Evolutionary conservation across 495 filamentous ascomycete species (phyloP), one percentile per base, ranked within the genome.

Genomic region (Penicillium ochrochloron): DNA sequence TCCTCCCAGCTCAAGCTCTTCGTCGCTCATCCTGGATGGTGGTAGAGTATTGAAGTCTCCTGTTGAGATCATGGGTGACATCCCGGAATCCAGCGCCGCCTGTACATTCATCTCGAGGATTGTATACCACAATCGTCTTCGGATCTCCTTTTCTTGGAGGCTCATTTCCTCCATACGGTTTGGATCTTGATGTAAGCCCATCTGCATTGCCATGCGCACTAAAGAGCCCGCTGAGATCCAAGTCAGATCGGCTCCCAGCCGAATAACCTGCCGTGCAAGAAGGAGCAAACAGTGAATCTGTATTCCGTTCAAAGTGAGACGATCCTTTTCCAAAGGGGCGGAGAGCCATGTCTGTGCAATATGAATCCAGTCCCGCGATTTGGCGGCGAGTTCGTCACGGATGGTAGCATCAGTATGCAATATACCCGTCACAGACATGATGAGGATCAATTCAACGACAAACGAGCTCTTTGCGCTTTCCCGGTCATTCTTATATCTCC

Each of bases 101-200:
- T 88, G 85, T 0, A 84, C 62, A 42, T 69, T 70, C 44, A 88
- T 70, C 56, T 89, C 87, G 6, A 88, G 62, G 21, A 89, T 81
- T 0, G 85, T 86, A 21, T 79, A 80, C 87, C 87, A 89, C 3
- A 88, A 63, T 35, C 85, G 66, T 54, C 85, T 73, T 27, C 85
- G 79, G 0, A 85, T 44, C 59, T 87, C 83, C 25, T 74, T 76
- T 34, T 83, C 70, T 25, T 79, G 52, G 0, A 71, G 5, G 2
- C 74, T 64, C 74, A 84, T 83, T 8, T 60, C 56, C 2, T 73
- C 76, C 10, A 85, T 69, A 61, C 76, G 58, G 52, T 77, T 75
- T 0, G 85, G 85, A 64, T 89, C 86, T 31, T 80, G 81, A 72
- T 88, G 83, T 7, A 86, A 59, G 0, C 82, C 83, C 68, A 86